Conservation (phyloP, 441 rosid species). For the Capsella rubella region DNA sequence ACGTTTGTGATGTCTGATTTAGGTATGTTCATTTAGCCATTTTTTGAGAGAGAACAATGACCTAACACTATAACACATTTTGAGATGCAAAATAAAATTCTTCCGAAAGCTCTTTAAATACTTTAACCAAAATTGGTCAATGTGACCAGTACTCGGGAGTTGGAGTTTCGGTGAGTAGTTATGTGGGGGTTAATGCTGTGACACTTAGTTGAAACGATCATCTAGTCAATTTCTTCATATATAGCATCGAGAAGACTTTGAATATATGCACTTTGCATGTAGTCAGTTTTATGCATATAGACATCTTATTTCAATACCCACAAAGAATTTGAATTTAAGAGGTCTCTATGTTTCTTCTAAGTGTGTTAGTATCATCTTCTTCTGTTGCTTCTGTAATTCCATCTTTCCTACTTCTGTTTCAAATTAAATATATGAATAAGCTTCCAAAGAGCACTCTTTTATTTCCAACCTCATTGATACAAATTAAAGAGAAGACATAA, state of each 20-base stretch:
- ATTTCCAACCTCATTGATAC: conserved; percentile 29
- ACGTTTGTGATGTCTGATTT: too few relatives aligned
- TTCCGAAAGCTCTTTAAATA: not conserved
- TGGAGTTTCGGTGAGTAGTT: not conserved
- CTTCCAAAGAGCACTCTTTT: conserved; percentile 15
- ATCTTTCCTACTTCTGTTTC: conserved; percentile 15
- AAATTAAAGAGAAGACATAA: not conserved
- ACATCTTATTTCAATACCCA: too few relatives aligned
- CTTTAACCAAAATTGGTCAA: not conserved
- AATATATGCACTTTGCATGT: too few relatives aligned
- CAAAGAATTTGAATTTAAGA: too few relatives aligned
- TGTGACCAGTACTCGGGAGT: not conserved
- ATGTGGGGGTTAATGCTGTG: not conserved
- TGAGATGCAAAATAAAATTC: not conserved
- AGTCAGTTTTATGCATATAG: too few relatives aligned
- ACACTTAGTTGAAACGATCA: too few relatives aligned
- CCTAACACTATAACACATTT: too few relatives aligned
- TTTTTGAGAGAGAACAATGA: not conserved
- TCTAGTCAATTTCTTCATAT: too few relatives aligned
- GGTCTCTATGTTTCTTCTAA: conserved; percentile 16
- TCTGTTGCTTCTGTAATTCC: conserved; percentile 8
- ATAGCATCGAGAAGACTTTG: too few relatives aligned
- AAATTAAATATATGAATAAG: conserved; percentile 23
- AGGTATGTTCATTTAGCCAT: too few relatives aligned
- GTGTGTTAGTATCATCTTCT: conserved; percentile 10